Percentiles rank a stretch among this genome's conserved stretches.
Conservation (phyloP, 768 basidiomycete genomes). For the Mycena haematopus region DNA sequence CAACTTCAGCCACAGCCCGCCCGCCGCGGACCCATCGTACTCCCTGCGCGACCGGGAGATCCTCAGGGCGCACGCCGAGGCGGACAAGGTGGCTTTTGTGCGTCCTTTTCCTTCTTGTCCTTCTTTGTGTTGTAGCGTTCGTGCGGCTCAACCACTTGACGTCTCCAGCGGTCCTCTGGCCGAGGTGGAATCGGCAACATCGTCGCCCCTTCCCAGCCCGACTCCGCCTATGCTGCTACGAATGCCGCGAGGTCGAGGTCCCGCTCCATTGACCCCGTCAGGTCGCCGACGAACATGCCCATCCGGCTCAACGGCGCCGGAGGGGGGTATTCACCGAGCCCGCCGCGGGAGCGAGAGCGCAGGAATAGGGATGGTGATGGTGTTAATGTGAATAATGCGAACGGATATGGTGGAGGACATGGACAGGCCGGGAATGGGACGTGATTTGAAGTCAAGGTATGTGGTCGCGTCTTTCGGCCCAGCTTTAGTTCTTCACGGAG, state of each 20-base stretch:
- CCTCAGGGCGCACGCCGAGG: conserved; percentile 17
- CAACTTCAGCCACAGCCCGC: conserved; percentile 22
- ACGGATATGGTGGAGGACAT: no score
- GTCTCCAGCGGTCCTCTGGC: conserved; percentile 19
- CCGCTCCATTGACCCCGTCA: conserved; percentile 18
- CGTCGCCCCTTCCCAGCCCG: background rate
- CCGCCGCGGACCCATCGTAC: conserved; percentile 6
- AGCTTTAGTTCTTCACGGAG: no score
- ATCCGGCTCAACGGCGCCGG: background rate
- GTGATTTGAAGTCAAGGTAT: no score
- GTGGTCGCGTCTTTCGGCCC: no score
- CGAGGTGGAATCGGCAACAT: conserved; percentile 27
- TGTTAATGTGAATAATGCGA: no score
- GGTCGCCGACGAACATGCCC: background rate
- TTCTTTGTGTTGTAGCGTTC: background rate
- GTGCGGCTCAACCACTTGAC: background rate
- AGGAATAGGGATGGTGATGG: no score
- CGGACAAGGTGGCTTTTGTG: conserved; percentile 9
- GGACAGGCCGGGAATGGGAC: no score
- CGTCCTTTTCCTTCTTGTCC: background rate
- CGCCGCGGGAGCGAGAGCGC: no score
- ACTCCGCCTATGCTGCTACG: background rate
- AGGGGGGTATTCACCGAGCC: no score
- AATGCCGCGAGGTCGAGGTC: conserved; percentile 16
- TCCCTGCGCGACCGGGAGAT: conserved; percentile 23